Evolutionary conservation across 257 asterid species (phyloP).

Genomic region (Jasminum sambac): DNA sequence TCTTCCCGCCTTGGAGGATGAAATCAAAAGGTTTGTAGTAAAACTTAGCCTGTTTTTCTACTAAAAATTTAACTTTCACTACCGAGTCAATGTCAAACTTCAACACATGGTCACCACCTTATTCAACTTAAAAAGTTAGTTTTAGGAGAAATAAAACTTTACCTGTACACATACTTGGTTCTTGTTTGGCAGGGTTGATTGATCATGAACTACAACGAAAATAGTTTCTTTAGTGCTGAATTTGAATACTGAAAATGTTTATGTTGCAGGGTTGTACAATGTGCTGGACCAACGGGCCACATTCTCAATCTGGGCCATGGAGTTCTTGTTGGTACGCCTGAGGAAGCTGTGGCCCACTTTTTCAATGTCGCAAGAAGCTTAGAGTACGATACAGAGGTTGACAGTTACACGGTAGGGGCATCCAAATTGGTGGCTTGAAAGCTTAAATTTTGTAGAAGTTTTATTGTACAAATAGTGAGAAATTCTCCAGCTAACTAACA

Average conservation of each 20-base stretch:
- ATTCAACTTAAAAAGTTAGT: too few relatives aligned
- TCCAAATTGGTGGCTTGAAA: constrained; percentile 50
- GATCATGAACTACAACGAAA: not conserved
- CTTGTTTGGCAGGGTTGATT: too few relatives aligned
- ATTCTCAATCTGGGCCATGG: constrained; percentile 95
- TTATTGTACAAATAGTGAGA: constrained; percentile 18
- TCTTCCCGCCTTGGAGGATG: constrained; percentile 71
- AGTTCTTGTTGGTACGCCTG: constrained; percentile 94
- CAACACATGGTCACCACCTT: too few relatives aligned
- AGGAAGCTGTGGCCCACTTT: constrained; percentile 93
- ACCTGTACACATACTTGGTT: too few relatives aligned
- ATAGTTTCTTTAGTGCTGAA: not conserved
- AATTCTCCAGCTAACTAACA: not conserved
- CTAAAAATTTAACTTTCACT: too few relatives aligned
- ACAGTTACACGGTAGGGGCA: constrained; percentile 32
- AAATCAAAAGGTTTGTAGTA: constrained; percentile 61
- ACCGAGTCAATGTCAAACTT: too few relatives aligned
- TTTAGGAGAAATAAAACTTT: too few relatives aligned
- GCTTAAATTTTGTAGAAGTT: constrained; percentile 17
- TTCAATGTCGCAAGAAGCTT: constrained; percentile 75
- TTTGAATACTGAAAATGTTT: constrained; percentile 16
- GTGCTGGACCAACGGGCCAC: constrained; percentile 80
- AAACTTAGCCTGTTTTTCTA: not conserved
- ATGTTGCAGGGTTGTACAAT: constrained; percentile 66
- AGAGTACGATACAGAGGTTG: constrained; percentile 36